phyloP scores from a whole-genome alignment of 2,329 filamentous ascomycete species.

The Colletotrichum camelliae region DNA sequence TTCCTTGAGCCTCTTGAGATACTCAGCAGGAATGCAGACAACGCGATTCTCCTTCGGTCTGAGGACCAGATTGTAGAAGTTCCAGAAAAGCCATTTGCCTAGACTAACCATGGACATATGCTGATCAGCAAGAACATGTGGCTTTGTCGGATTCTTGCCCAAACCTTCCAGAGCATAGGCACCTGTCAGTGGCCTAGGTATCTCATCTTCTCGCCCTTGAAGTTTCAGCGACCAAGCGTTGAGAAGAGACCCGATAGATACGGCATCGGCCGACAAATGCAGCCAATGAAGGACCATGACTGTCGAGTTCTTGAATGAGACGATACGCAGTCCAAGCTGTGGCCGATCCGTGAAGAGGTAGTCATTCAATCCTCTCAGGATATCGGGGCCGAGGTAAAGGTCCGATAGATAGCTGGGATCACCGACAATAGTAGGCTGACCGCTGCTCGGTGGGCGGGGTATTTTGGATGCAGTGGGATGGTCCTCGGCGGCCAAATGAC shows the following conservation, averaged over 20 bases:
- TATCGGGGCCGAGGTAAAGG: constrained; percentile 6
- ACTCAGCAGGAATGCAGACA: neutral
- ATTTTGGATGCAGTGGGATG: constrained; percentile 38
- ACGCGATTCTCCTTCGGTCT: neutral
- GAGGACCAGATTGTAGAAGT: neutral
- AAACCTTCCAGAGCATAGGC: neutral
- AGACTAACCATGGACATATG: neutral
- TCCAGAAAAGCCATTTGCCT: neutral
- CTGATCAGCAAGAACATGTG: neutral
- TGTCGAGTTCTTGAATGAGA: constrained; percentile 46
- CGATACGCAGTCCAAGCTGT: constrained; percentile 45
- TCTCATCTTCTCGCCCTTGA: neutral
- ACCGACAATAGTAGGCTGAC: constrained; percentile 28
- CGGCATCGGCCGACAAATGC: constrained; percentile 46
- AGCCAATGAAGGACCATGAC: constrained; percentile 43
- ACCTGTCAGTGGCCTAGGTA: neutral
- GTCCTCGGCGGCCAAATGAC: constrained; percentile 31
- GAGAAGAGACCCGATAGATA: constrained; percentile 30
- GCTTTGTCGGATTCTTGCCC: neutral
- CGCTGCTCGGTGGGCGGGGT: constrained; percentile 24
- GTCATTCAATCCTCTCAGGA: constrained; percentile 34
- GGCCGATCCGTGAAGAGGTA: constrained; percentile 43
- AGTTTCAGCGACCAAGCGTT: neutral
- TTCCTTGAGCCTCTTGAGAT: neutral
- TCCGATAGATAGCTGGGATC: constrained; percentile 21